These are phyloP conservation scores for Pontederia paniculata DNA, from an alignment of 176 grass and related monocot species.

Conservation along the genomic window DNA sequence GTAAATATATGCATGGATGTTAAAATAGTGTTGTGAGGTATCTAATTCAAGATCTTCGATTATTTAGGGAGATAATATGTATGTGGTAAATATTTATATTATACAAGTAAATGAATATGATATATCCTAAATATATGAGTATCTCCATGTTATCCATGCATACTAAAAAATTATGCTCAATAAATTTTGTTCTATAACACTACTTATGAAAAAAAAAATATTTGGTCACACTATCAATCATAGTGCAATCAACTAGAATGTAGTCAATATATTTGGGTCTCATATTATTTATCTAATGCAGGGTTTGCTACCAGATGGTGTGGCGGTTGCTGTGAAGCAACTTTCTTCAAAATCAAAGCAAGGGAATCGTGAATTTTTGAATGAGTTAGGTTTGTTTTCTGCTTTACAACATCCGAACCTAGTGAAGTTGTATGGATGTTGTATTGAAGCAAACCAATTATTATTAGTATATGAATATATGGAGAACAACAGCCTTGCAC, in stretches of 20 bases:
- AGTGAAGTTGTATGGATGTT: slow-evolving; percentile 1
- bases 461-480: slow-evolving; percentile 7
- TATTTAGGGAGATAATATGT: no score
- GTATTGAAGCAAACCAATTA: slow-evolving; percentile 12
- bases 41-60: not conserved
- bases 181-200: no score
- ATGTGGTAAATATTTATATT: no score
- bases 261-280: not conserved
- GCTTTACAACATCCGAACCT: slow-evolving; percentile 10
- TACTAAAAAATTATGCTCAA: no score
- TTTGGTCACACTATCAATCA: no score
- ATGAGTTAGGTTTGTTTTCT: slow-evolving; percentile 1
- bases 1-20: no score
- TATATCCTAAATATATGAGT: no score
- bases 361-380: slow-evolving; percentile 1
- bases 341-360: slow-evolving; percentile 1
- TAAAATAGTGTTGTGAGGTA: not conserved
- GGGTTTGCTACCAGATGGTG: not conserved
- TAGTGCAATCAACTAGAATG: no score
- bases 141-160: no score
- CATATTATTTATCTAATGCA: not conserved
- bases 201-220: no score
- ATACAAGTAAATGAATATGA: no score
- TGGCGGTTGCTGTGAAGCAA: slow-evolving; percentile 1
- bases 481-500: slow-evolving; percentile 9